These are phyloP conservation scores for Flaveria robusta DNA, from an alignment of 129 eudicot genomes.

Conservation along the genomic window DNA sequence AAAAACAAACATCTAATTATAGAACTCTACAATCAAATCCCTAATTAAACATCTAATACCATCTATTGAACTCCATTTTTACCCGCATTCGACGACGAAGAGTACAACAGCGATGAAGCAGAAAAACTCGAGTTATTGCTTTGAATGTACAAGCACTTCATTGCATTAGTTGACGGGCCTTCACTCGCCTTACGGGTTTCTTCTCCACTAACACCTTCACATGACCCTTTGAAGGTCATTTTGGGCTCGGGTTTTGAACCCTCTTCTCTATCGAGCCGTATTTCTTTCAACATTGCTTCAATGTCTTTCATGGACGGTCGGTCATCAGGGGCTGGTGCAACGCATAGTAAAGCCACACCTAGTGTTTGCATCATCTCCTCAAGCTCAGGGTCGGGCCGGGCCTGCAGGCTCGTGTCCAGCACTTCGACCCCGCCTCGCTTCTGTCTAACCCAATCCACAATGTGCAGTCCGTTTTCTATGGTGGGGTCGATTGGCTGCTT, in stretches of 20 bases:
- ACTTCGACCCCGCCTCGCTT: slow-evolving; percentile 60
- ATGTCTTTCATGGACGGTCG: slow-evolving; percentile 94
- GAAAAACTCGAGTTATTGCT: slow-evolving; percentile 75
- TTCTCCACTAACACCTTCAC: slow-evolving; percentile 25
- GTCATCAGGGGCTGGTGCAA: slow-evolving; percentile 74
- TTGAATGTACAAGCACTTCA: slow-evolving; percentile 57
- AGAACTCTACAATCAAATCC: neutral
- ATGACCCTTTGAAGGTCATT: slow-evolving; percentile 46
- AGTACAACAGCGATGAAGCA: slow-evolving; percentile 73
- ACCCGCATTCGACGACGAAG: slow-evolving; percentile 52
- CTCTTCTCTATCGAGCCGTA: slow-evolving; percentile 65
- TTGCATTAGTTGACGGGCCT: slow-evolving; percentile 58
- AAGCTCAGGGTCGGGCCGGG: slow-evolving; percentile 64
- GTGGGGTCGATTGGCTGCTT: slow-evolving; percentile 98
- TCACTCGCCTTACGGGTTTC: slow-evolving; percentile 34
- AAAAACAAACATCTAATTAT: neutral
- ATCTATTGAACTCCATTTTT: slow-evolving; percentile 41
- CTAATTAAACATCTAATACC: neutral
- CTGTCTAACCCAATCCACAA: slow-evolving; percentile 89
- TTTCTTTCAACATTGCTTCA: slow-evolving; percentile 81
- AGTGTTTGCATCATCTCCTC: slow-evolving; percentile 90
- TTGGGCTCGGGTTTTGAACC: slow-evolving; percentile 48
- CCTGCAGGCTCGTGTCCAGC: slow-evolving; percentile 50
- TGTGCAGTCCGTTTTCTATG: slow-evolving; percentile 85
- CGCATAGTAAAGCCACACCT: slow-evolving; percentile 93